Evolutionary conservation across 2,329 filamentous ascomycete genomes (phyloP).

Genomic region (Neurospora sp.): DNA sequence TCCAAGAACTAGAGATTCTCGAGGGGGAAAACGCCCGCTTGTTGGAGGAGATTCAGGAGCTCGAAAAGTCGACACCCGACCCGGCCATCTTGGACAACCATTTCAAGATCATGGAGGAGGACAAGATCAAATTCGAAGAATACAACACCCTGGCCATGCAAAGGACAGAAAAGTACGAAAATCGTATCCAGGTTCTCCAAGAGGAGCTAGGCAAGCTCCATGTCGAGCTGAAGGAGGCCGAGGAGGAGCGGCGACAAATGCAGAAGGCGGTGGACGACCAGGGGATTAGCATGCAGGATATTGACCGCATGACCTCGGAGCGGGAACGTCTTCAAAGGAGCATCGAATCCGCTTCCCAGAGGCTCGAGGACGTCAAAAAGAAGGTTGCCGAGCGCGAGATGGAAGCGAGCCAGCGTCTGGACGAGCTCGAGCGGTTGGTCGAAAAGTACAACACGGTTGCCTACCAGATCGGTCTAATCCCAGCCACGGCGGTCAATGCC

Average conservation of each 20-base stretch:
- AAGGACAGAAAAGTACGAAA: constrained; percentile 82
- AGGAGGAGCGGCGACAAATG: constrained; percentile 68
- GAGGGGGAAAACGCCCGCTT: constrained; percentile 78
- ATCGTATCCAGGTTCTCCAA: constrained; percentile 69
- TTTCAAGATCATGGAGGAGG: constrained; percentile 89
- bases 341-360: constrained; percentile 63
- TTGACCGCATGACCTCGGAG: constrained; percentile 96
- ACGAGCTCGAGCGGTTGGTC: constrained; percentile 83
- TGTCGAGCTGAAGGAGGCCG: constrained; percentile 65
- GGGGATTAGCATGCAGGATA: constrained; percentile 94
- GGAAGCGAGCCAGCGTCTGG: constrained; percentile 77
- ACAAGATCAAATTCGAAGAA: constrained; percentile 88
- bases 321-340: constrained; percentile 86
- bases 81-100: constrained; percentile 76
- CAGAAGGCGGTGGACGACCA: constrained; percentile 85
- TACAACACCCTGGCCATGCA: constrained; percentile 80
- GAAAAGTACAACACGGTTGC: constrained; percentile 89
- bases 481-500: constrained; percentile 72
- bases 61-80: constrained; percentile 79
- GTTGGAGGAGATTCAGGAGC: constrained; percentile 75
- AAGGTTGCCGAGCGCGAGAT: constrained; percentile 75
- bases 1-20: constrained; percentile 72
- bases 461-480: constrained; percentile 88
- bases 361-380: constrained; percentile 77
- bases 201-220: constrained; percentile 75